Evolutionary conservation across 331 rosid genomes (phyloP).

Genomic region (Acacia concinna): DNA sequence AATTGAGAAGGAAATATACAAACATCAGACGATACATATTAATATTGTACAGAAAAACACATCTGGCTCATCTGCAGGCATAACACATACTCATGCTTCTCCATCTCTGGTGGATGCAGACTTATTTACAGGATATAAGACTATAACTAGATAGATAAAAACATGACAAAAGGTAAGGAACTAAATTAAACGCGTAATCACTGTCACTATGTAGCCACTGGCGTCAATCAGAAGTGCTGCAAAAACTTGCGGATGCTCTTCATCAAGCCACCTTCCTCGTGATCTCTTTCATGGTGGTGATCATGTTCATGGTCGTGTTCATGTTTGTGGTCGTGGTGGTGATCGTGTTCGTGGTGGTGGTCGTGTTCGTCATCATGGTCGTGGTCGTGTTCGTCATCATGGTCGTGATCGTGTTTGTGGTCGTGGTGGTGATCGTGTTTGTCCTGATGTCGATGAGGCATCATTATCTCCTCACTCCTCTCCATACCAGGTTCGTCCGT

Average conservation of each 20-base stretch:
- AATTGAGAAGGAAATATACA: not conserved
- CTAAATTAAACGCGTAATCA: not conserved
- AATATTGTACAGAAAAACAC: not conserved
- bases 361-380: not conserved
- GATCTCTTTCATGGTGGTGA: not conserved
- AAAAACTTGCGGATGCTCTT: slow-evolving; percentile 48
- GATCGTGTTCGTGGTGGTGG: not conserved
- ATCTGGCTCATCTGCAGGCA: not conserved
- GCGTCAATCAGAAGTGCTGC: slow-evolving; percentile 15
- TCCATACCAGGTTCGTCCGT: slow-evolving; percentile 17
- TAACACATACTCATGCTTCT: not conserved
- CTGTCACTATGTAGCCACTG: not conserved
- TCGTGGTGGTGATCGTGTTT: not conserved
- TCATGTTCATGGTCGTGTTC: not conserved
- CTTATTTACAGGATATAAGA: slow-evolving; percentile 35
- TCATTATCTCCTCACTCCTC: slow-evolving; percentile 18
- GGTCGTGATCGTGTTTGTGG: not conserved
- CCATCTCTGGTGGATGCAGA: slow-evolving; percentile 45
- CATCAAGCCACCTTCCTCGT: not conserved
- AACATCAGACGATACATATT: not conserved
- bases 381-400: not conserved
- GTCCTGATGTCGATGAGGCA: not conserved
- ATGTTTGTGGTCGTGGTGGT: not conserved
- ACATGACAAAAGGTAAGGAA: not conserved
- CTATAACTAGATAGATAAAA: not conserved